These are phyloP conservation scores for Geum urbanum DNA, from an alignment of 306 rosid genomes.

Conservation along the genomic window DNA sequence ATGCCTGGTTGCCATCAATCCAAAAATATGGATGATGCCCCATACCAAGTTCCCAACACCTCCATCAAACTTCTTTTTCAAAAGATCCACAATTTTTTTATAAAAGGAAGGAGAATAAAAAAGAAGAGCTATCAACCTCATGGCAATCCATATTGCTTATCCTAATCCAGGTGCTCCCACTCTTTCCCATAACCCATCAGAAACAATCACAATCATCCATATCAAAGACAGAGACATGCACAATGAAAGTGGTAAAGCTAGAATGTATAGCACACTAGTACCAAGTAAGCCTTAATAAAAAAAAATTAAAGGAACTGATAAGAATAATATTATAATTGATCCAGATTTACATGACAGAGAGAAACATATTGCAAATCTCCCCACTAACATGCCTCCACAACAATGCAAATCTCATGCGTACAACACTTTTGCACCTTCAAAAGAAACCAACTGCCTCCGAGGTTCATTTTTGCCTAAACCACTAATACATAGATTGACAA, in stretches of 20 bases:
- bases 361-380: neutral
- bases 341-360: conserved; percentile 14
- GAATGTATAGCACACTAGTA: neutral
- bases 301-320: conserved; percentile 21
- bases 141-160: neutral
- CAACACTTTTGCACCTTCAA: conserved; percentile 18
- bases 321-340: conserved; percentile 16
- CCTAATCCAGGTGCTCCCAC: neutral
- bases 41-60: neutral
- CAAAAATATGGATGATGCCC: conserved; percentile 14
- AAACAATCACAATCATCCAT: neutral
- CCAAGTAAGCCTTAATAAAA: neutral
- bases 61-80: neutral
- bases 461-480: conserved; percentile 14
- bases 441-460: conserved; percentile 6
- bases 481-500: conserved; percentile 13
- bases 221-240: neutral
- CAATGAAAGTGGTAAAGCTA: neutral
- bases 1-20: conserved; percentile 17
- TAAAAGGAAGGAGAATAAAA: neutral
- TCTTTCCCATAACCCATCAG: neutral
- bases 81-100: conserved; percentile 12
- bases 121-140: neutral
- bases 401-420: conserved; percentile 6
- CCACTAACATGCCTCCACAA: neutral